A percentile compares a stretch with the other conserved stretches of the same genome.
Evolutionary conservation across 2,329 filamentous ascomycete species (phyloP).

Genomic region (Sordariomycetes sp.): DNA sequence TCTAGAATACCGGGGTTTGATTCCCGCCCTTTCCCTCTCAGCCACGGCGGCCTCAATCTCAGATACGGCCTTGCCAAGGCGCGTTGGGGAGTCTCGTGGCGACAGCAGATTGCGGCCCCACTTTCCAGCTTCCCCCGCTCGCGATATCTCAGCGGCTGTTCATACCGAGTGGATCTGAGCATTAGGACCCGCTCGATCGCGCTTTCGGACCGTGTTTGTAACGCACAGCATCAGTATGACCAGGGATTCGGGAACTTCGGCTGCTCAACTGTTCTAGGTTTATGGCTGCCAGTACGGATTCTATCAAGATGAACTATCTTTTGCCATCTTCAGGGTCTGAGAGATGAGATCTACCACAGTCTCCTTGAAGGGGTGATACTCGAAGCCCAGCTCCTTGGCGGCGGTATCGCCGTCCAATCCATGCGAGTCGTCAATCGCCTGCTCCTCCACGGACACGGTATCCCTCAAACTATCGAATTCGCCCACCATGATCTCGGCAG

Average conservation of each 20-base stretch:
- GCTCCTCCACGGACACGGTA: slow-evolving; percentile 19
- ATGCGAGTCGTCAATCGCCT: slow-evolving; percentile 23
- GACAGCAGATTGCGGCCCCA: not conserved
- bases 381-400: slow-evolving; percentile 24
- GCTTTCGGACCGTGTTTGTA: not conserved
- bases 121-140: not conserved
- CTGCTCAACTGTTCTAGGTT: not conserved
- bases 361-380: slow-evolving; percentile 21
- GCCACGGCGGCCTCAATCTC: not conserved
- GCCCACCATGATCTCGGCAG: slow-evolving; percentile 27
- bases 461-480: slow-evolving; percentile 24
- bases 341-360: slow-evolving; percentile 23
- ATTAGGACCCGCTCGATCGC: not conserved
- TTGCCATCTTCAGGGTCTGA: not conserved
- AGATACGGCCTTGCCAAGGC: not conserved
- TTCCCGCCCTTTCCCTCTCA: not conserved
- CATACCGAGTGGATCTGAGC: not conserved
- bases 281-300: not conserved
- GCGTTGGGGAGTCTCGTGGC: not conserved
- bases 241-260: not conserved
- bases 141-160: not conserved
- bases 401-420: slow-evolving; percentile 30
- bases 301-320: not conserved
- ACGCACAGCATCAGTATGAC: no score
- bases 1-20: no score